These are phyloP conservation scores for Penicillium olsonii DNA, from an alignment of 2,329 filamentous ascomycete genomes.

Conservation along the genomic window DNA sequence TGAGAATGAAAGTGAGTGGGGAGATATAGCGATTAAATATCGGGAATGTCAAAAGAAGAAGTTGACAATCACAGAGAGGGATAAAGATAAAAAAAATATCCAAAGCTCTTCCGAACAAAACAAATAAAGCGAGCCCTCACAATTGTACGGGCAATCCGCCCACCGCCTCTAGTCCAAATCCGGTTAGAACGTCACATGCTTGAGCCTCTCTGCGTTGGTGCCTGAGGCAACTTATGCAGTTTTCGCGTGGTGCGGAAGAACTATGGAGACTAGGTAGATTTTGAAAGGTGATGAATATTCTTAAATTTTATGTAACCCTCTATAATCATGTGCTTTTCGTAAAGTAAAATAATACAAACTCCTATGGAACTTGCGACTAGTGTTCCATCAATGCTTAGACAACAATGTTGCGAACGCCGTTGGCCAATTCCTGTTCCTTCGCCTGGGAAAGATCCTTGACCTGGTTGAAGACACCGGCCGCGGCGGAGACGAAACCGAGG, in stretches of 20 bases:
- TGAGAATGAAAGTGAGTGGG: neutral
- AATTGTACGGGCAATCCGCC: constrained; percentile 27
- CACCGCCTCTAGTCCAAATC: constrained; percentile 18
- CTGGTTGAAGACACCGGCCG: constrained; percentile 56
- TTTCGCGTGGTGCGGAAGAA: neutral
- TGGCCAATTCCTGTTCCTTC: constrained; percentile 15
- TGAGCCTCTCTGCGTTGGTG: constrained; percentile 1
- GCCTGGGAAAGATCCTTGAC: constrained; percentile 10
- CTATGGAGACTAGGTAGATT: neutral
- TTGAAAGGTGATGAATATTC: neutral
- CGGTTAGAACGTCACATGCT: constrained; percentile 19
- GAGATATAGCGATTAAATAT: neutral
- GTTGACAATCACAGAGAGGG: constrained; percentile 7
- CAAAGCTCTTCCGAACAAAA: constrained; percentile 16
- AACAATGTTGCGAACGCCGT: constrained; percentile 17
- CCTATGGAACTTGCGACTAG: constrained; percentile 1
- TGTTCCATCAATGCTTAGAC: constrained; percentile 14
- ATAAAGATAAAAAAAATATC: constrained; percentile 10
- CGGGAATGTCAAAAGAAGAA: neutral
- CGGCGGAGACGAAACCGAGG: constrained; percentile 81
- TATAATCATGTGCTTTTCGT: constrained; percentile 18
- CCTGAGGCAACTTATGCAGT: constrained; percentile 1
- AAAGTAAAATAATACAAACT: constrained; percentile 13
- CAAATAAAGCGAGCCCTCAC: constrained; percentile 24
- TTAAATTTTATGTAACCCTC: constrained; percentile 12